These are phyloP conservation scores for Candida tropicalis DNA, from an alignment of 1,139 yeast genomes.

Conservation along the genomic window DNA sequence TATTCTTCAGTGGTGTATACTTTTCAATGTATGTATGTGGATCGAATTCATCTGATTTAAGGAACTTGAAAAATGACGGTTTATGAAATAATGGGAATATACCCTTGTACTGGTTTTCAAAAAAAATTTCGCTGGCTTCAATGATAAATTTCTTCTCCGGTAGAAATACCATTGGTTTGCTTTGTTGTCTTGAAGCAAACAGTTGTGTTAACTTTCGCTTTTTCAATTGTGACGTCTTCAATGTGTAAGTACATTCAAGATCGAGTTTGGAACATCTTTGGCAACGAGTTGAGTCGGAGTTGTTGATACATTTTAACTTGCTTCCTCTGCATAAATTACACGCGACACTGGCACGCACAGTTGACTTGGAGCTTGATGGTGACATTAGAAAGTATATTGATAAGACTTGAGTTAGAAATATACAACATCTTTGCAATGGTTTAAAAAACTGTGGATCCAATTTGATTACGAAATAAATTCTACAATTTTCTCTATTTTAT, in stretches of 20 bases:
- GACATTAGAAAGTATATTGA: conserved; percentile 2
- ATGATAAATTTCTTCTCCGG: conserved; percentile 28
- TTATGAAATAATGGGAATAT: conserved; percentile 37
- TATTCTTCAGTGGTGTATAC: conserved; percentile 13
- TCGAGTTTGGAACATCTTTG: conserved; percentile 24
- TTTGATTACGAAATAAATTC: conserved; percentile 4
- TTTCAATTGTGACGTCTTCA: conserved; percentile 24
- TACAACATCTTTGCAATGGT: background rate
- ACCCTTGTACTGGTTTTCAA: conserved; percentile 37
- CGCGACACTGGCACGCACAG: conserved; percentile 24
- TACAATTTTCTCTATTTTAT: background rate
- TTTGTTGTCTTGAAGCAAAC: conserved; percentile 6
- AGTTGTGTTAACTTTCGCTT: conserved; percentile 15
- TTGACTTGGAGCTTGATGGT: background rate
- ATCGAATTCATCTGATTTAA: conserved; percentile 28
- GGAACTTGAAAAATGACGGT: conserved; percentile 30
- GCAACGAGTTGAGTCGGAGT: conserved; percentile 19
- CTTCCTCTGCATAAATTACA: conserved; percentile 27
- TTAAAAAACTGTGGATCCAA: conserved; percentile 5
- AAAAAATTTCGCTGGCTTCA: conserved; percentile 32
- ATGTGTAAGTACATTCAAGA: conserved; percentile 25
- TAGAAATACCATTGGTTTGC: conserved; percentile 18
- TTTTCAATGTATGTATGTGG: conserved; percentile 30
- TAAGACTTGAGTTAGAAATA: no score
- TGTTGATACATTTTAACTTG: conserved; percentile 25